Percentiles rank a stretch among this genome's conserved stretches.
Evolutionary conservation across 106 monocot genomes (phyloP).

Genomic region (Amphibolis antarctica): DNA sequence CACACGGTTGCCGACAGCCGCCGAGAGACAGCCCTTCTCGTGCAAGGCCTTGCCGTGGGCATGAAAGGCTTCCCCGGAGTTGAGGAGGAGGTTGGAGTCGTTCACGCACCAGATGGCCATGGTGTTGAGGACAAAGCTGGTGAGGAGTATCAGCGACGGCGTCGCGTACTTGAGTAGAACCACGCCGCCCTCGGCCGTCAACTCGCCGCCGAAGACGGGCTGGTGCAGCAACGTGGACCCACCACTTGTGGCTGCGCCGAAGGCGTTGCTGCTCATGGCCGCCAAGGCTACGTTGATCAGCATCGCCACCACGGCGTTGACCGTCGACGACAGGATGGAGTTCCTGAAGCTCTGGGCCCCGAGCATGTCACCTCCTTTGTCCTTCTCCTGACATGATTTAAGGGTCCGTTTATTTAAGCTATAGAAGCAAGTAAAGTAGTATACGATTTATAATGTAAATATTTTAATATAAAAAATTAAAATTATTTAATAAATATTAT

Average conservation of each 20-base stretch:
- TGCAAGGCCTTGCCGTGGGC: neutral
- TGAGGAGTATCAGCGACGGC: neutral
- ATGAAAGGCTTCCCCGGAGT: neutral
- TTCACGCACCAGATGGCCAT: constrained; percentile 2
- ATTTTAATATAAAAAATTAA: neutral
- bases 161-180: constrained; percentile 6
- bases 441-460: neutral
- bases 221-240: neutral
- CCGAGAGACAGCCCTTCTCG: neutral
- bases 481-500: neutral
- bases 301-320: constrained; percentile 37
- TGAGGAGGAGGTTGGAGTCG: neutral
- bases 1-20: neutral
- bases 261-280: constrained; percentile 26
- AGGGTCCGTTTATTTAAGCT: no score
- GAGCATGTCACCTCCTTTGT: constrained; percentile 30
- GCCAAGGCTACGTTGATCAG: constrained; percentile 30
- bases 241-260: neutral
- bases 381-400: constrained; percentile 35
- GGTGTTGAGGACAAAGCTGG: constrained; percentile 1
- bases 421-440: no score
- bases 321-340: constrained; percentile 32
- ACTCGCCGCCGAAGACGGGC: constrained; percentile 16
- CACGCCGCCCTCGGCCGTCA: constrained; percentile 3
- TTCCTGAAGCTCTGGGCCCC: constrained; percentile 45